Evolutionary conservation across 2,329 filamentous ascomycete genomes (phyloP).

Genomic region (Neofusicoccum kwambonambiense): DNA sequence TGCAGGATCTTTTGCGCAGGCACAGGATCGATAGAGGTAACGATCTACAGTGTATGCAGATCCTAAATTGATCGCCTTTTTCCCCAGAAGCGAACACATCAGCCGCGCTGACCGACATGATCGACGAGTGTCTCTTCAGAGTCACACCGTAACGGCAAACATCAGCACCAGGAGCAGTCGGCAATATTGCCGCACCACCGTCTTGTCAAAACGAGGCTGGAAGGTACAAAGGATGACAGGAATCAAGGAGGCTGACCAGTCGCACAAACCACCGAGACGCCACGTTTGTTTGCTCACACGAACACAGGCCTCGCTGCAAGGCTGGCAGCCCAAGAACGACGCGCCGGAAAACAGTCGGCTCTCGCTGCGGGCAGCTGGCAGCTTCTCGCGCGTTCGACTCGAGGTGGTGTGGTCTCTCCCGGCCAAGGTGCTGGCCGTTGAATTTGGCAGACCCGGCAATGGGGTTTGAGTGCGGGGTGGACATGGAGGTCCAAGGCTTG

Average conservation of each 20-base stretch:
- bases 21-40: constrained; percentile 7
- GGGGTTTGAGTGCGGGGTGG: constrained; percentile 5
- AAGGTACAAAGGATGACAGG: background rate
- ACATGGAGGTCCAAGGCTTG: background rate
- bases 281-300: background rate
- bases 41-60: constrained; percentile 9
- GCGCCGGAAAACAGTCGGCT: background rate
- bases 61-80: background rate
- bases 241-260: background rate
- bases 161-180: background rate
- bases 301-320: background rate
- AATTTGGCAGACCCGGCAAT: background rate
- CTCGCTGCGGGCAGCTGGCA: background rate
- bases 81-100: constrained; percentile 1
- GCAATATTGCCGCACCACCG: background rate
- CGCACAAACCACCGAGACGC: background rate
- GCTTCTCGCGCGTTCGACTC: background rate
- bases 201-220: background rate
- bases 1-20: constrained; percentile 11
- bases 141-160: background rate
- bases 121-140: background rate
- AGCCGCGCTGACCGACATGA: constrained; percentile 1
- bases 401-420: background rate
- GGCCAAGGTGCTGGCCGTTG: background rate
- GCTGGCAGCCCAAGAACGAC: background rate